A percentile compares a stretch with the other conserved stretches of the same genome.
Conservation (phyloP, 768 basidiomycete species). For the Mycena venus region DNA sequence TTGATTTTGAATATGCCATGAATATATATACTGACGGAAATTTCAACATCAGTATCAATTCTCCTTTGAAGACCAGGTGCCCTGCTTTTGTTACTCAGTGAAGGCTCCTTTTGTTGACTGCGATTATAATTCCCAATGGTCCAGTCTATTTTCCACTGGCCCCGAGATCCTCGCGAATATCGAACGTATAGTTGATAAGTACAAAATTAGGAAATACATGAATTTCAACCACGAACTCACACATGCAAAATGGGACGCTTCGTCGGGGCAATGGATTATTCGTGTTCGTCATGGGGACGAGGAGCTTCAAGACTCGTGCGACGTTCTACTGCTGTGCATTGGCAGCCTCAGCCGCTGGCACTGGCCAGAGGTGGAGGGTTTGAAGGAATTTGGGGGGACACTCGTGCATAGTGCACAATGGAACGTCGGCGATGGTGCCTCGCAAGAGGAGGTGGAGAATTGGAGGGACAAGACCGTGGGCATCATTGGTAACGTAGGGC, state of each 20-base stretch:
- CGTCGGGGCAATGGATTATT: conserved; percentile 67
- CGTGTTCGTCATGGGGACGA: conserved; percentile 53
- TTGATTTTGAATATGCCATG: not conserved
- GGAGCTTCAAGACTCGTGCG: conserved; percentile 66
- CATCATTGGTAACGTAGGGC: conserved; percentile 57
- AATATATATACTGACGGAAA: not conserved
- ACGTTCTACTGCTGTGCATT: conserved; percentile 68
- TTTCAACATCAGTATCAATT: conserved; percentile 11
- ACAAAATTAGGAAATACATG: conserved; percentile 23
- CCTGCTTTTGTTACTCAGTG: not conserved
- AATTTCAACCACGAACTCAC: conserved; percentile 22
- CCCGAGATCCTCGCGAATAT: conserved; percentile 20
- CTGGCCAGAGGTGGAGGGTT: conserved; percentile 75
- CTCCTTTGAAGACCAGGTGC: conserved; percentile 18
- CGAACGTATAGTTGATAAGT: conserved; percentile 19
- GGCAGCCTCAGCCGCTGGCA: conserved; percentile 70
- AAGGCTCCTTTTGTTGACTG: not conserved
- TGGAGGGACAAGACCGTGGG: conserved; percentile 69
- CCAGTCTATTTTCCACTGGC: conserved; percentile 16
- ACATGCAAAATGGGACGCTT: conserved; percentile 47
- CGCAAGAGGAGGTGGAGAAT: conserved; percentile 60
- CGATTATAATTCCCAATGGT: conserved; percentile 16
- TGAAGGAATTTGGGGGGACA: conserved; percentile 68
- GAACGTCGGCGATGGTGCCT: conserved; percentile 56
- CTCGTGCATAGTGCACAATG: conserved; percentile 75